phyloP scores from a whole-genome alignment of 176 grass and related monocot species.

The Ensete ventricosum region DNA sequence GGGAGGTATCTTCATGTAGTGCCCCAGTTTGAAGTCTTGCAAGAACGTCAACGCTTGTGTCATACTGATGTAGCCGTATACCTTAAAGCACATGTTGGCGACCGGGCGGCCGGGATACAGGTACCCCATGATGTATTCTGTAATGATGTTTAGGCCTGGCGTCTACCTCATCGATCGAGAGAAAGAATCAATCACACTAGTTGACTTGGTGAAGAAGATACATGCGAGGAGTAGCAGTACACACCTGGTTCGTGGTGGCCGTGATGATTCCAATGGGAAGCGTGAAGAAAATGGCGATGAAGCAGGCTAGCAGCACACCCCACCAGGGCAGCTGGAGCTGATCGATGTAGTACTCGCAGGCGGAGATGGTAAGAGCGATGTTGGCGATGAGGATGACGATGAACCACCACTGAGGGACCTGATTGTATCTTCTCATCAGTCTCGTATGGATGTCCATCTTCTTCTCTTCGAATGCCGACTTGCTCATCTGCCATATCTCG shows the following conservation, averaged over 20 bases:
- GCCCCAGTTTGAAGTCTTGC: conserved; percentile 89
- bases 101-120: conserved; percentile 71
- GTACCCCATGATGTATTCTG: conserved; percentile 91
- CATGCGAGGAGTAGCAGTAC: neutral
- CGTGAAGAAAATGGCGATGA: conserved; percentile 69
- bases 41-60: conserved; percentile 63
- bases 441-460: conserved; percentile 75
- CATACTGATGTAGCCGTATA: conserved; percentile 93
- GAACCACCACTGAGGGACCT: conserved; percentile 89
- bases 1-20: conserved; percentile 98
- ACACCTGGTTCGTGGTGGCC: conserved; percentile 84
- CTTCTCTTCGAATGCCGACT: conserved; percentile 66
- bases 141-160: conserved; percentile 82
- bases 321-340: conserved; percentile 96
- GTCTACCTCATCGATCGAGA: conserved; percentile 35
- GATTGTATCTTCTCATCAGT: conserved; percentile 75
- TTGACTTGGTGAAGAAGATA: too few species aligned
- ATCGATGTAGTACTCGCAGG: conserved; percentile 90
- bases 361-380: conserved; percentile 54
- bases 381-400: conserved; percentile 56
- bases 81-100: conserved; percentile 98
- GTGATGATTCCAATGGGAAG: conserved; percentile 91
- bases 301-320: conserved; percentile 84
- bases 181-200: neutral
- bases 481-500: conserved; percentile 82